These are phyloP conservation scores for Cercospora berteroae DNA, from an alignment of 2,329 filamentous ascomycete species.

Conservation along the genomic window DNA sequence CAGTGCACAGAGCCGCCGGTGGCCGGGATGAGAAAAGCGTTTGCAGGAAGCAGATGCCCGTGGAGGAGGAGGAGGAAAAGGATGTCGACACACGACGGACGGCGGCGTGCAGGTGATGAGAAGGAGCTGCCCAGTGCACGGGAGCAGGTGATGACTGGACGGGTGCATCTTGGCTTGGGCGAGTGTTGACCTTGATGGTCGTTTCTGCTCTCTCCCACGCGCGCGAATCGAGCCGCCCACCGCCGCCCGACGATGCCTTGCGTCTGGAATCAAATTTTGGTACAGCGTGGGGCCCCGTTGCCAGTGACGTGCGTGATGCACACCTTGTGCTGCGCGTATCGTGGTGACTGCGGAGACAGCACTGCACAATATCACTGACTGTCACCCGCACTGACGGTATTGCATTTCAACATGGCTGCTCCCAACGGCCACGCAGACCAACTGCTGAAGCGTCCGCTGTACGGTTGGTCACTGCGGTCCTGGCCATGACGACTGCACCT, in stretches of 20 bases:
- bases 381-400: neutral
- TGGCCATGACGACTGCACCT: neutral
- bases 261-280: neutral
- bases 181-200: conserved; percentile 4
- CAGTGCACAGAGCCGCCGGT: neutral
- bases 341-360: neutral
- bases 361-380: conserved; percentile 1
- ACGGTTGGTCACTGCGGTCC: conserved; percentile 41
- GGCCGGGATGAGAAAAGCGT: neutral
- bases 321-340: neutral
- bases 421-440: conserved; percentile 25
- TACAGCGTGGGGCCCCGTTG: neutral
- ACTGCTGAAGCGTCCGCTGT: conserved; percentile 51
- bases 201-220: neutral
- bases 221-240: neutral
- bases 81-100: neutral
- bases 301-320: neutral
- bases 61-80: neutral
- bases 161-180: neutral
- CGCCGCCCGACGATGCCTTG: neutral
- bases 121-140: neutral
- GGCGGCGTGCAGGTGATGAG: neutral
- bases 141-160: neutral
- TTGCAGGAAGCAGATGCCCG: neutral
- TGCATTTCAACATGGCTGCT: conserved; percentile 29